Base-by-base conservation (phyloP, 2,329 filamentous ascomycete species). In the Calonectria pseudoreteaudii region DNA sequence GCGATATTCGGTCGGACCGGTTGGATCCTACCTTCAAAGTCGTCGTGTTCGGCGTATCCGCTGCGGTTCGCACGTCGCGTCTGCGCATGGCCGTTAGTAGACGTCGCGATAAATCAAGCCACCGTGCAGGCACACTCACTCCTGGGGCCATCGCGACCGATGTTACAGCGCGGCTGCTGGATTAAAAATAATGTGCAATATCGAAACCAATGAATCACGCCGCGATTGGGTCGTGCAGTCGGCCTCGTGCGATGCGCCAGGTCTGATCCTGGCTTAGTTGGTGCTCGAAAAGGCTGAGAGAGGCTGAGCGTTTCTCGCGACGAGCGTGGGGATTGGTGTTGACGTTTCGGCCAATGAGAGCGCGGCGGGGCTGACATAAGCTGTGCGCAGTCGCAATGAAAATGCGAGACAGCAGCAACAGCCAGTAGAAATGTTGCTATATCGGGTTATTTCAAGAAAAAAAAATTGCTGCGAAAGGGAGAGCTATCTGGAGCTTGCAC, bases 21-120 rank as follows among this genome's bases (percentile, higher is more conserved):
- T 58, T 28, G 49, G 44, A 70, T 62, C 79, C 72, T 82, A 89
- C 88, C 90, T 84, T 92, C 90, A 70, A 92, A 91, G 75, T 91
- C 90, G 80, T 92, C 90, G 79, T 91, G 90, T 76, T 92, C 90
- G 49, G 88, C 86, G 76, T 90, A 91, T 66, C 87, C 89, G 76
- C 88, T 85, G 71, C 90, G 88, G 75, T 89, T 89, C 75, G 90
- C 89, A 76, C 90, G 89, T 82, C 90, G 86, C 68, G 90, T 91
- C 85, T 91, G 82, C 53, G 77, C 49, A 69, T 58, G 73, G 78
- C 49, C 78, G 79, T 79, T 71, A 76, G 77, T 77, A 30, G 26
- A 70, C 66, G 67, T 26, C 67, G 72, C 70, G 41, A 53, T 30
- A 1, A 70, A 41, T 44, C 34, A 70, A 58, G 49, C 60, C 52